phyloP scores from a whole-genome alignment of 495 filamentous ascomycete genomes.

The Talaromyces trachyspermus region DNA sequence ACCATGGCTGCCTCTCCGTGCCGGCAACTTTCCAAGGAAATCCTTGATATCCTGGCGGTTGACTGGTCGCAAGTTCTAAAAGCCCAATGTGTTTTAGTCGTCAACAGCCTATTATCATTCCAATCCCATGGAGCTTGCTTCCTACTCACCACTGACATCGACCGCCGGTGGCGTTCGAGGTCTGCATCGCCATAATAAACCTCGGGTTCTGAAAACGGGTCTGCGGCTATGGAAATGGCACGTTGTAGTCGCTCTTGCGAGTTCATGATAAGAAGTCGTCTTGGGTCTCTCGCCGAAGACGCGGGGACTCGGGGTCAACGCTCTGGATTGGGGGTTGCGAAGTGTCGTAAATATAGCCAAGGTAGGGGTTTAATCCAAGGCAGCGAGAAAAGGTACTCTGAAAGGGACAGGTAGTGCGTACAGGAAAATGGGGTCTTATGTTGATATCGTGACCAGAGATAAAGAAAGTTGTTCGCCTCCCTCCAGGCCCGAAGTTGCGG shows the following conservation, averaged over 20 bases:
- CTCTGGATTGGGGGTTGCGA: no score
- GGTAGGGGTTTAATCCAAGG: no score
- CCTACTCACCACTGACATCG: constrained; percentile 42
- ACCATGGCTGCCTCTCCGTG: constrained; percentile 43
- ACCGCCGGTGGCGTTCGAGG: constrained; percentile 34
- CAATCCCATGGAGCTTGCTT: constrained; percentile 10
- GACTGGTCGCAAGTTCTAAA: constrained; percentile 30
- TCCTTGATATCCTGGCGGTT: constrained; percentile 30
- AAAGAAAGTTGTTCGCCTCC: constrained; percentile 1
- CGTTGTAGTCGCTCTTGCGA: constrained; percentile 23
- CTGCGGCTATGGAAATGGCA: constrained; percentile 21
- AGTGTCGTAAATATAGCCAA: no score
- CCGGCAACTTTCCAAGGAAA: constrained; percentile 26
- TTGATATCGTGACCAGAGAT: background rate
- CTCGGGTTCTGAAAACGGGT: constrained; percentile 42
- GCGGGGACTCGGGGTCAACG: no score
- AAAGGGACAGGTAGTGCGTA: no score
- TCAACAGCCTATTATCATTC: constrained; percentile 2
- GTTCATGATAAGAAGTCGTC: constrained; percentile 27
- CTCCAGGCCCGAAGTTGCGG: no score
- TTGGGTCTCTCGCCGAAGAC: no score
- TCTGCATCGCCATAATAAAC: constrained; percentile 45
- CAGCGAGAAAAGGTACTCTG: no score
- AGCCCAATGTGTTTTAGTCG: background rate
- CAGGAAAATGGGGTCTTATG: no score